Percentiles rank a stretch among this genome's conserved stretches.
phyloP scores from a whole-genome alignment of 805 yeast species.

The Spathaspora boniae region DNA sequence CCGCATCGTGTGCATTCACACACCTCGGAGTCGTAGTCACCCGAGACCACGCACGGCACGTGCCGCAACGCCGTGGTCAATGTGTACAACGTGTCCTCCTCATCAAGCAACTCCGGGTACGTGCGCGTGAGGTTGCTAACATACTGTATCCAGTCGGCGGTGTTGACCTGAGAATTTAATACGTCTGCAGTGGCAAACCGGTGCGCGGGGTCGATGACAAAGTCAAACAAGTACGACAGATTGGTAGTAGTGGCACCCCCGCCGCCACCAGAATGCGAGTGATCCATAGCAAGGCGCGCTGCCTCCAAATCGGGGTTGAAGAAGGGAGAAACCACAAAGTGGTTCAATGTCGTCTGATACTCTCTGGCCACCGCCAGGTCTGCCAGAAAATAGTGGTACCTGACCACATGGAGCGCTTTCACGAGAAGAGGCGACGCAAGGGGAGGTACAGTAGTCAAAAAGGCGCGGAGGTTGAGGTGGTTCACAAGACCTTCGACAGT shows the following conservation, averaged over 20 bases:
- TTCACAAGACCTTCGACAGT: conserved; percentile 18
- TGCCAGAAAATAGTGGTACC: conserved; percentile 13
- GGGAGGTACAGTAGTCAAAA: no score
- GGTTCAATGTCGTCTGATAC: conserved; percentile 6
- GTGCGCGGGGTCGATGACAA: no score
- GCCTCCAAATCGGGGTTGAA: conserved; percentile 17
- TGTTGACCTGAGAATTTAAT: conserved; percentile 3
- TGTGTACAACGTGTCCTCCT: conserved; percentile 18
- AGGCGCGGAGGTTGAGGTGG: conserved; percentile 14
- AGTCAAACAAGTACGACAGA: no score
- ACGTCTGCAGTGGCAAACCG: no score
- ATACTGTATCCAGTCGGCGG: conserved; percentile 20
- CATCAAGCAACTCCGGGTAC: conserved; percentile 9
- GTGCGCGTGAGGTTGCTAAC: conserved; percentile 11
- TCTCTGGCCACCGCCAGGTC: conserved; percentile 1
- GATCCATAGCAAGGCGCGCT: conserved; percentile 8
- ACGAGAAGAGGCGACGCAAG: no score
- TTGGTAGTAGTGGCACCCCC: no score
- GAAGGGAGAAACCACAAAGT: conserved; percentile 12
- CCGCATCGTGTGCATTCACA: conserved; percentile 40
- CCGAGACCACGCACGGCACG: conserved; percentile 39
- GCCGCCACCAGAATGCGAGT: no score
- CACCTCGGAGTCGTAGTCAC: conserved; percentile 29
- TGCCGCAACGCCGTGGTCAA: conserved; percentile 39
- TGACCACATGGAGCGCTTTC: conserved; percentile 22